Evolutionary conservation across 148 eudicot species (phyloP).

Genomic region (Linanthus parryae): DNA sequence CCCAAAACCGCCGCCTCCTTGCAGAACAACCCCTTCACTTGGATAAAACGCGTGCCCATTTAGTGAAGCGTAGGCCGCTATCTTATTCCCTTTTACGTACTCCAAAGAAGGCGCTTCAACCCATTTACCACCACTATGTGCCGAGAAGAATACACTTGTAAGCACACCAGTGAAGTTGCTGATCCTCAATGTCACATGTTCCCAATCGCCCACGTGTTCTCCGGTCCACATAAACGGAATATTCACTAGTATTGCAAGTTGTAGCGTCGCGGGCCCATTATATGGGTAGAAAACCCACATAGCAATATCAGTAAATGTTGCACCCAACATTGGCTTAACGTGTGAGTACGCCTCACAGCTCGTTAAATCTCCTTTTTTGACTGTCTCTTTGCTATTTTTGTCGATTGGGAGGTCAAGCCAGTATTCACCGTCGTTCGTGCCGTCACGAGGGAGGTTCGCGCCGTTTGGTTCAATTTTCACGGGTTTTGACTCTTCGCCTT

Average conservation of each 20-base stretch:
- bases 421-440: constrained; percentile 24
- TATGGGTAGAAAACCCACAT: constrained; percentile 38
- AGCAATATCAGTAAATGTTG: constrained; percentile 29
- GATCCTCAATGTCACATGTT: constrained; percentile 31
- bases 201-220: constrained; percentile 41
- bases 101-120: constrained; percentile 19
- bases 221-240: constrained; percentile 26
- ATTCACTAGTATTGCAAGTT: constrained; percentile 23
- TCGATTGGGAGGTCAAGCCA: constrained; percentile 32
- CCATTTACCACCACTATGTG: constrained; percentile 34
- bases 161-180: constrained; percentile 33
- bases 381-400: constrained; percentile 17
- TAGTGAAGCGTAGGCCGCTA: constrained; percentile 23
- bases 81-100: constrained; percentile 19
- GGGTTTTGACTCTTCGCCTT: constrained; percentile 22
- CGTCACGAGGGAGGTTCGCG: constrained; percentile 31
- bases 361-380: constrained; percentile 22
- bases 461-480: constrained; percentile 15
- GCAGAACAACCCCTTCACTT: constrained; percentile 21
- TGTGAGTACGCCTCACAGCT: constrained; percentile 24
- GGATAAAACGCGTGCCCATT: constrained; percentile 34
- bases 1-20: constrained; percentile 26
- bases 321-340: constrained; percentile 32
- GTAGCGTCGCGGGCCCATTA: constrained; percentile 31
- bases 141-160: constrained; percentile 22